Conservation (phyloP, 108 stramenopile genomes). For the Stephanodiscus triporus region DNA sequence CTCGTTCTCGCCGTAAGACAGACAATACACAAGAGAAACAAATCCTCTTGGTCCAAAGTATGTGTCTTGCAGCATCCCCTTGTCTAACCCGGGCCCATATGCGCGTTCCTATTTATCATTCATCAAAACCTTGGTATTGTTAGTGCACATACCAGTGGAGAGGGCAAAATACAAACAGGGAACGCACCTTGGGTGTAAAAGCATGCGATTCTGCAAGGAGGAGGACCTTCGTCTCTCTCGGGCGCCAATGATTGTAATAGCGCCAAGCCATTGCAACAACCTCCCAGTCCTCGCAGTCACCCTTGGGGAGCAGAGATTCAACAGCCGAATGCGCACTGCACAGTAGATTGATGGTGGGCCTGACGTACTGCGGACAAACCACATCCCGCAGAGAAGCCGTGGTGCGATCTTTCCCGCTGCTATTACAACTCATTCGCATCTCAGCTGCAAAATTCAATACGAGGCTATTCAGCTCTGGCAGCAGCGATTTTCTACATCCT, state of each 20-base stretch:
- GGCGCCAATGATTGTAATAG: slow-evolving; percentile 51
- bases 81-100: slow-evolving; percentile 23
- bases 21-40: slow-evolving; percentile 46
- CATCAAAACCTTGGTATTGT: background rate
- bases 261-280: slow-evolving; percentile 36
- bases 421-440: background rate
- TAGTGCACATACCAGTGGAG: background rate
- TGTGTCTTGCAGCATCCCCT: slow-evolving; percentile 4
- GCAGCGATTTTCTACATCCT: slow-evolving; percentile 20
- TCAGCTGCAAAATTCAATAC: slow-evolving; percentile 1
- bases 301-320: slow-evolving; percentile 32
- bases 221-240: slow-evolving; percentile 39
- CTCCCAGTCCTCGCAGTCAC: slow-evolving; percentile 45
- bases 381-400: slow-evolving; percentile 25
- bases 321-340: slow-evolving; percentile 33
- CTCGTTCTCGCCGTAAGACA: slow-evolving; percentile 48
- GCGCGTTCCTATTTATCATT: slow-evolving; percentile 15
- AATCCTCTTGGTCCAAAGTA: slow-evolving; percentile 45
- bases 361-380: slow-evolving; percentile 30
- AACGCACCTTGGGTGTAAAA: slow-evolving; percentile 16
- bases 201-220: slow-evolving; percentile 54
- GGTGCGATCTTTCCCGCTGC: background rate
- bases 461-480: slow-evolving; percentile 8
- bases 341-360: slow-evolving; percentile 33
- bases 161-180: background rate